Conservation (phyloP, 176 grass and related monocot genomes). For the Oryza glaberrima region DNA sequence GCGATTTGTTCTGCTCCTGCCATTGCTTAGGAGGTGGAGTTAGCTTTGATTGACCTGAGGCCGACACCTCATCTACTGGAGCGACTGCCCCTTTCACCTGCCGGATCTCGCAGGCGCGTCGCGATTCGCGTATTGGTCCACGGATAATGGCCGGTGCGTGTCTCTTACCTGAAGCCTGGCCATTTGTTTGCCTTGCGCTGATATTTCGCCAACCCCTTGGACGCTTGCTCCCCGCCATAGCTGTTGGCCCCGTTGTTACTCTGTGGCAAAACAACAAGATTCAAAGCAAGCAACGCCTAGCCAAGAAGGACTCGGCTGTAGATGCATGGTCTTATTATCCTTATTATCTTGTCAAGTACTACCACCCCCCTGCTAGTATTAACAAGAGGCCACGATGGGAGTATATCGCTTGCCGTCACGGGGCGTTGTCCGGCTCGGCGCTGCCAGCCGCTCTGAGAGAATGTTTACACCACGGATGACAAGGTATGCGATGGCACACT, state of each 20-base stretch:
- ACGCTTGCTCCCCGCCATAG: neutral
- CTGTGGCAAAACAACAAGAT: neutral
- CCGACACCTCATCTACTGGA: conserved; percentile 34
- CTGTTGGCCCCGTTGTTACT: neutral
- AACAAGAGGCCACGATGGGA: neutral
- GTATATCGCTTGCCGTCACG: neutral
- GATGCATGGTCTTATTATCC: neutral
- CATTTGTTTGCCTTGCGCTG: conserved; percentile 29
- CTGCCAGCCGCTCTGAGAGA: conserved; percentile 23
- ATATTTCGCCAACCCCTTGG: conserved; percentile 16
- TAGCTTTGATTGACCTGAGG: neutral
- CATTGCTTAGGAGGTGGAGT: conserved; percentile 1
- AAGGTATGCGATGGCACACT: neutral
- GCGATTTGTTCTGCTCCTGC: conserved; percentile 14
- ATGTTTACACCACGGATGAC: conserved; percentile 40
- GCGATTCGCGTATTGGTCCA: conserved; percentile 18
- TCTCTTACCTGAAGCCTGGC: neutral
- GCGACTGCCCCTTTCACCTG: neutral
- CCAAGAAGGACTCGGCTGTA: neutral
- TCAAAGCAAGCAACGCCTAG: neutral
- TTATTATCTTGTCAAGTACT: neutral
- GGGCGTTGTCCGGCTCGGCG: conserved; percentile 16
- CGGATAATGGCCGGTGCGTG: neutral
- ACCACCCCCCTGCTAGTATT: neutral
- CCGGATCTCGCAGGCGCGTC: conserved; percentile 34